Base-by-base conservation (phyloP, 257 asterid genomes). In the Nicotiana tabacum region DNA sequence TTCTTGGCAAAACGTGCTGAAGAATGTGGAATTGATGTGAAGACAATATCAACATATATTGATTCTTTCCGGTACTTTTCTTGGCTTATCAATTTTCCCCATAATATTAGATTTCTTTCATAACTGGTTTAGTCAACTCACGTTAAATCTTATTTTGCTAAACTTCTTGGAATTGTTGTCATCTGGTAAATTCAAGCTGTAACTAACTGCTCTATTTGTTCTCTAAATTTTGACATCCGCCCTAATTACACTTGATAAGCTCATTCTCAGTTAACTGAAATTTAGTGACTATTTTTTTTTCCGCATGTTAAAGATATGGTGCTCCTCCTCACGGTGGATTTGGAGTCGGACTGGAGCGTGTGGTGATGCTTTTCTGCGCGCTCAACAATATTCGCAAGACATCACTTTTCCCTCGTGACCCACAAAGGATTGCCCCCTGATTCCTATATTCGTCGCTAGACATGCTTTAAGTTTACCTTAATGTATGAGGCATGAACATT, bases 291-390 rank as follows among this genome's bases (percentile, higher is more conserved):
- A 81, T 24, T 13, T 27, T 30, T 35, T 33, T 27, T 15, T 65
- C 2, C 12, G 37, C 5, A 17, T 82, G 46, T 85, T 84, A 78
- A 58, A 94, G 98, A 88, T 93, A 90, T 18, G 97, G 97, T 2
- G 93, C 96, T 18, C 97, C 98, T 5, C 95, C 91, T 35, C 98
- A 94, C 51, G 98, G 97, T 78, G 98, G 98, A 72, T 94, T 94
- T 82, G 98, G 98, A 83, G 98, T 88, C n/a, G 98, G 98, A 74
- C 84, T 92, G 89, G 98, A 94, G 90, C 92, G 98, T 0, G 97
- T 93, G 76, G 98, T 92, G 79, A 94, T 94, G 98, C 95, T 94
- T 56, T 94, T 92, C 89, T 93, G 97, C 7, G 97, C 94, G 2
- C 92, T 94, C 5, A 89, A 94, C 90, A 94, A 94, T 87, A 93